Conservation (phyloP, 805 yeast genomes). For the Candida berthetii region DNA sequence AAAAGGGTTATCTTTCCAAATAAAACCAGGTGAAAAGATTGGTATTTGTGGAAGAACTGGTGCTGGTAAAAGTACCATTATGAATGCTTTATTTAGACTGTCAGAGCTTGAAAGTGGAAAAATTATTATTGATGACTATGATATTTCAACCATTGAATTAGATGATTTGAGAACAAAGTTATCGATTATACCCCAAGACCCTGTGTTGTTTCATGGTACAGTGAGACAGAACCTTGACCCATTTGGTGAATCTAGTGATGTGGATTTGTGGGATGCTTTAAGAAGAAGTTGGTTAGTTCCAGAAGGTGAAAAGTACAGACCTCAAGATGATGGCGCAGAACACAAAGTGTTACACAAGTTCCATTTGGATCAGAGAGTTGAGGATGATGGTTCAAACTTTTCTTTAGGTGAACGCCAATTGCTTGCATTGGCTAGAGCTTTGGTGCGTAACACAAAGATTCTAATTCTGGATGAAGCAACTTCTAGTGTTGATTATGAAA, state of each 20-base stretch:
- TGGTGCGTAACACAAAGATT: too few relatives aligned
- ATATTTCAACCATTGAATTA: constrained; percentile 65
- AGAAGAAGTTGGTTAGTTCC: too few relatives aligned
- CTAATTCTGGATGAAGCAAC: too few relatives aligned
- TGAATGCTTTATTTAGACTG: constrained; percentile 77
- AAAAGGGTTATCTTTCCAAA: constrained; percentile 55
- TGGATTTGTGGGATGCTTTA: constrained; percentile 80
- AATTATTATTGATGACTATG: constrained; percentile 64
- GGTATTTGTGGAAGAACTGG: constrained; percentile 98
- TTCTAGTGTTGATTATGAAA: too few relatives aligned
- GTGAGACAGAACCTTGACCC: constrained; percentile 88
- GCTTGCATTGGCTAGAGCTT: too few relatives aligned
- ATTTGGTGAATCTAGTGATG: constrained; percentile 56
- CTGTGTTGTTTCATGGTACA: constrained; percentile 87
- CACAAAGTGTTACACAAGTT: too few relatives aligned
- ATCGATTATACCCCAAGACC: constrained; percentile 90
- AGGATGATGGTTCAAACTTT: too few relatives aligned
- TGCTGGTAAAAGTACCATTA: constrained; percentile 88
- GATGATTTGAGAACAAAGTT: constrained; percentile 70
- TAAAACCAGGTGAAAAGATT: constrained; percentile 74
- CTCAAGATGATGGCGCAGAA: too few relatives aligned
- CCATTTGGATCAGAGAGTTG: too few relatives aligned
- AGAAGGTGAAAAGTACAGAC: too few relatives aligned
- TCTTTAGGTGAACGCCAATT: too few relatives aligned
- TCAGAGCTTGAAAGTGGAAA: constrained; percentile 73